Evolutionary conservation across 2,329 filamentous ascomycete genomes (phyloP), one percentile per base, ranked within the genome.

Genomic region (Aspergillus cejpii): DNA sequence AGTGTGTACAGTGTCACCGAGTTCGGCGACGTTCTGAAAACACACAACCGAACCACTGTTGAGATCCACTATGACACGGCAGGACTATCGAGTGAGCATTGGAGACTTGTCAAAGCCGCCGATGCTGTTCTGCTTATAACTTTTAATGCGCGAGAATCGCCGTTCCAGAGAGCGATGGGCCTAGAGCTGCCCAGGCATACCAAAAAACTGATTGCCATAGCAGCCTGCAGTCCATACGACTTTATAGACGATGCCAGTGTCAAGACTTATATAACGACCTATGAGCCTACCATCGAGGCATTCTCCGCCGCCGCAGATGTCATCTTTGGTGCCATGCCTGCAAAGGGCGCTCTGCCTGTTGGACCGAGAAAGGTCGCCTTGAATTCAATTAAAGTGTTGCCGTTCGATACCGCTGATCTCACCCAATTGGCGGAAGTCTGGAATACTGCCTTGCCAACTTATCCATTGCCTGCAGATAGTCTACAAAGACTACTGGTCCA

Each of bases 201-300:
- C 20, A 55, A 55, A 4, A 63, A 57, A 6, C 37, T 70, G 29
- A 62, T 73, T 36, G 54, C 60, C 8, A 58, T 73, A 48, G 70
- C 69, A 23, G 68, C 65, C 3, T 69, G 67, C 44, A 68, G 63
- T 49, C 69, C 70, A 2, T 73, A 72, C 43, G 71, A 73, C 47
- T 71, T 73, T 20, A 52, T 73, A 3, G 59, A 68, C 17, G 61
- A 62, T 7, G 45, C 47, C 1, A 53, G 51, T 6, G 58, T 70
- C 23, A 59, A 60, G 41, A 72, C 70, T 14, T 72, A 72, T 39
- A 60, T 73, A 26, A 54, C 67, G 5, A 72, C 66, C 5, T 72
- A 73, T 41, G 70, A 73, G 40, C 70, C 70, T 11, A 73, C 67
- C 0, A 40, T 62, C 10, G 66, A 69, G 37, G 69, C 70, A 3